A percentile compares a stretch with the other conserved stretches of the same genome.
phyloP scores from a whole-genome alignment of 305 asterid species.

The Fraxinus nigra region DNA sequence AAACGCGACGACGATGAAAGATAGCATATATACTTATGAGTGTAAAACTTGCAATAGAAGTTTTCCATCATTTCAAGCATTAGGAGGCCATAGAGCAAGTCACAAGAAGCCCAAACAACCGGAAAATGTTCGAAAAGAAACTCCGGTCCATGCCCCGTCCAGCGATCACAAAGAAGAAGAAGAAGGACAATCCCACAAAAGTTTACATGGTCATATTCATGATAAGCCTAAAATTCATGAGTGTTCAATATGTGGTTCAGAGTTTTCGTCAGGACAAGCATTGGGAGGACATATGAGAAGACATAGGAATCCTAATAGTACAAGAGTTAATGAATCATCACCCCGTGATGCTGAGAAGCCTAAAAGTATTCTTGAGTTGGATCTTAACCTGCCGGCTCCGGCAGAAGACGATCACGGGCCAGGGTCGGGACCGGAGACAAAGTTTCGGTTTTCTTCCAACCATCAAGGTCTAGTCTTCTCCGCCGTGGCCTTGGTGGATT shows the following conservation, averaged over 20 bases:
- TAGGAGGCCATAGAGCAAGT: conserved; percentile 89
- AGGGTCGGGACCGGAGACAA: conserved; percentile 23
- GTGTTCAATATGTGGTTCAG: conserved; percentile 76
- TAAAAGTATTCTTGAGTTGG: conserved; percentile 42
- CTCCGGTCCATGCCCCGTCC: background rate
- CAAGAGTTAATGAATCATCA: conserved; percentile 11
- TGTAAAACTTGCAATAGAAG: conserved; percentile 75
- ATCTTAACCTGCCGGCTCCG: conserved; percentile 83
- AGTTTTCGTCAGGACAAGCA: conserved; percentile 81
- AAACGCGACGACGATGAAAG: conserved; percentile 26
- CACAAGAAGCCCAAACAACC: conserved; percentile 59
- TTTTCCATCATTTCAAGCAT: conserved; percentile 84
- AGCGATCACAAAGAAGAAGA: conserved; percentile 5
- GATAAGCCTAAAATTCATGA: conserved; percentile 54
- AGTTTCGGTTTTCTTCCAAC: background rate
- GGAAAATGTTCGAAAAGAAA: conserved; percentile 24
- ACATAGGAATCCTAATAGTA: conserved; percentile 44
- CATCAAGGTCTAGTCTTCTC: conserved; percentile 46
- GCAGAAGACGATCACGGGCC: conserved; percentile 46
- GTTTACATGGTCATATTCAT: background rate
- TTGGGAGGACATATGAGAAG: conserved; percentile 89
- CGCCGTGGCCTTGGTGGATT: conserved; percentile 68
- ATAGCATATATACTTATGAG: conserved; percentile 55
- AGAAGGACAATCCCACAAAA: conserved; percentile 23
- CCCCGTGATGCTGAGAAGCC: conserved; percentile 31